Percentiles rank a stretch among this genome's conserved stretches.
Evolutionary conservation across 208 protist genomes (phyloP).

Genomic region (Leishmania lainsoni): DNA sequence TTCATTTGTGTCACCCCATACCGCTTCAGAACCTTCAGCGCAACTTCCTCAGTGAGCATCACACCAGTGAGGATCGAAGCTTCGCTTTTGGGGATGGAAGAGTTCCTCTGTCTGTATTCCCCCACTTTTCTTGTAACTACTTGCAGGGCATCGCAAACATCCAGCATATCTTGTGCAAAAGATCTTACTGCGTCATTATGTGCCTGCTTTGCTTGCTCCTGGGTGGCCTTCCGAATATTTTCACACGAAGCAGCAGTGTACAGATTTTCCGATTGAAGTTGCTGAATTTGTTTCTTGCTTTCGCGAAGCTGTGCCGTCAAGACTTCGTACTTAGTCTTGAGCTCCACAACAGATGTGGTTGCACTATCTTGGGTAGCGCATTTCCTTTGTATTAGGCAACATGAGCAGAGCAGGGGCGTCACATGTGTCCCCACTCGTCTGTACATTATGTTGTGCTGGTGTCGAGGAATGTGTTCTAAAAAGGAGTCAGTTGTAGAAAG

Average conservation of each 20-base stretch:
- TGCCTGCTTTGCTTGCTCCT: slow-evolving; percentile 32
- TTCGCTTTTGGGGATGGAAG: slow-evolving; percentile 20
- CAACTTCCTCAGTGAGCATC: slow-evolving; percentile 50
- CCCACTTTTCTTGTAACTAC: slow-evolving; percentile 32
- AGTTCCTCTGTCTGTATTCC: slow-evolving; percentile 15
- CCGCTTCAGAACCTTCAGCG: slow-evolving; percentile 46
- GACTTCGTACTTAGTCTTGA: slow-evolving; percentile 20
- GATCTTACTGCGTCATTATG: slow-evolving; percentile 30
- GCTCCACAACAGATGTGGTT: slow-evolving; percentile 1
- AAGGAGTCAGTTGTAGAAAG: neutral
- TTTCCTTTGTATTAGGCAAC: neutral
- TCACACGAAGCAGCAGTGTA: slow-evolving; percentile 63
- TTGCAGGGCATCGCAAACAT: slow-evolving; percentile 62
- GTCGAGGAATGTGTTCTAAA: neutral
- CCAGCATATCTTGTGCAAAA: slow-evolving; percentile 68
- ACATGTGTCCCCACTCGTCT: slow-evolving; percentile 1
- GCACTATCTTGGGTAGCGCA: slow-evolving; percentile 3
- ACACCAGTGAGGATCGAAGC: slow-evolving; percentile 40
- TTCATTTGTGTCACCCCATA: slow-evolving; percentile 48
- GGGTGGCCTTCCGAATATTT: slow-evolving; percentile 52
- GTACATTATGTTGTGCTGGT: slow-evolving; percentile 9
- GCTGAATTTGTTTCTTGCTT: slow-evolving; percentile 29
- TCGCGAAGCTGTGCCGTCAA: slow-evolving; percentile 25
- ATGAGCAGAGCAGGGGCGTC: neutral
- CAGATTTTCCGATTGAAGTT: slow-evolving; percentile 45